Evolutionary conservation across 108 stramenopile genomes (phyloP), one percentile per base, ranked within the genome.

Genomic region (Nitzschia sp.): DNA sequence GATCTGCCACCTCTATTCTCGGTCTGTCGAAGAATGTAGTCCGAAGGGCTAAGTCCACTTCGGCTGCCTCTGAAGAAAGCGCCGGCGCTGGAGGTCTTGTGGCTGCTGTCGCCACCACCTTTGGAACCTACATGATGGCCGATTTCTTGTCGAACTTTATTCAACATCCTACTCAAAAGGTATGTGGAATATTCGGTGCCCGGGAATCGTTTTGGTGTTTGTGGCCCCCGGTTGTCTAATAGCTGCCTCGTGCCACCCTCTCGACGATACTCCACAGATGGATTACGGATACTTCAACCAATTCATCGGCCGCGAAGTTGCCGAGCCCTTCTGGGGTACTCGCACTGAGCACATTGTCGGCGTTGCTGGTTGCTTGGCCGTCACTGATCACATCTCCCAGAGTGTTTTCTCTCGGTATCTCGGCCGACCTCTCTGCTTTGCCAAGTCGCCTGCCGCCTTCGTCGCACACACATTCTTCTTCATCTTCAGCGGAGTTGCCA

Each of bases 331-430:
- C 45, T 84, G 83, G 83, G 80, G 80, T 32, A 84, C 83, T 13
- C 76, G 83, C n/a, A 84, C 80, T 8, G 60, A 84, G 60, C 83
- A 84, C 55, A 81, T 81, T 67, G 65, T 81, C n/a, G 83, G 83
- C 21, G 83, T 84, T 27, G 83, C 83, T 29, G 83, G 49, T 1
- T 75, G 74, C 31, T 51, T 84, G 3, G 83, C 83, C 19, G 59
- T 76, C 6, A 81, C 83, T 18, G 83, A 84, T 62, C 83, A 84
- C 34, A 61, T 74, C 11, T 80, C 78, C n/a, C 79, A 79, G 49
- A 42, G n/a, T 63, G n/a, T 68, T 1, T 81, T 77, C 58, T 15
- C 46, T 18, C 72, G 66, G 28, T 66, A 38, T 23, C 56, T 72
- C 18, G 56, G 68, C 26, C 55, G 46, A 8, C 47, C 58, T 18